These are phyloP conservation scores for Fragaria vesca DNA, from an alignment of 306 rosid genomes.

Conservation along the genomic window DNA sequence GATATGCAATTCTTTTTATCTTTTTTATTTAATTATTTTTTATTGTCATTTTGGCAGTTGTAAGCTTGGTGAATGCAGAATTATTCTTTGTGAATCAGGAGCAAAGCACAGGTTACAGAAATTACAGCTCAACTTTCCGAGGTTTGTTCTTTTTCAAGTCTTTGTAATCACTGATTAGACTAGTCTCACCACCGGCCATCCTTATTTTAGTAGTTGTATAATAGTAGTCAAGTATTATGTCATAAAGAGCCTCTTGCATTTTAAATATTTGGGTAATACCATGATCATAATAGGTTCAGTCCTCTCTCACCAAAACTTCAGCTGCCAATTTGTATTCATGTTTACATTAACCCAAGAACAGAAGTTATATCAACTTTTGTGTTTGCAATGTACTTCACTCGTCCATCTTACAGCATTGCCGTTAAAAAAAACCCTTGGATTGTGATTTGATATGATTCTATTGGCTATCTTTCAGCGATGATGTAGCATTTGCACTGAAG, in stretches of 20 bases:
- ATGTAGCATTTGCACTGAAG: conserved; percentile 82
- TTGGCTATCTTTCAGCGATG: conserved; percentile 23
- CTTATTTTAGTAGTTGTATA: neutral
- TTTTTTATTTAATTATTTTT: neutral
- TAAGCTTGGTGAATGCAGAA: conserved; percentile 81
- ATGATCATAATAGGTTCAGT: neutral
- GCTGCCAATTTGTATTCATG: neutral
- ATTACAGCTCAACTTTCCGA: conserved; percentile 86
- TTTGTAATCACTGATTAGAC: neutral
- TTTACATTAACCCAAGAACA: neutral
- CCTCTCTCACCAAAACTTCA: conserved; percentile 1
- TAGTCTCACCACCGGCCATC: neutral
- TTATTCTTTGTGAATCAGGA: conserved; percentile 84
- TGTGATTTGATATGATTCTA: neutral
- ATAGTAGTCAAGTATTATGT: neutral
- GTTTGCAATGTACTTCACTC: neutral
- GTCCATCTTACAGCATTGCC: neutral
- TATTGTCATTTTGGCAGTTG: conserved; percentile 49
- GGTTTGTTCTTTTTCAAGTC: conserved; percentile 43
- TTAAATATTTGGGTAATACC: neutral
- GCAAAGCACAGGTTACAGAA: conserved; percentile 85
- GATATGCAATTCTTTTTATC: neutral
- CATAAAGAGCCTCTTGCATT: neutral
- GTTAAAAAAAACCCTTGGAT: neutral
- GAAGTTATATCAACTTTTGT: neutral